A percentile compares a stretch with the other conserved stretches of the same genome.
Conservation (phyloP, 805 yeast species). For the Yamadazyma philogaea region DNA sequence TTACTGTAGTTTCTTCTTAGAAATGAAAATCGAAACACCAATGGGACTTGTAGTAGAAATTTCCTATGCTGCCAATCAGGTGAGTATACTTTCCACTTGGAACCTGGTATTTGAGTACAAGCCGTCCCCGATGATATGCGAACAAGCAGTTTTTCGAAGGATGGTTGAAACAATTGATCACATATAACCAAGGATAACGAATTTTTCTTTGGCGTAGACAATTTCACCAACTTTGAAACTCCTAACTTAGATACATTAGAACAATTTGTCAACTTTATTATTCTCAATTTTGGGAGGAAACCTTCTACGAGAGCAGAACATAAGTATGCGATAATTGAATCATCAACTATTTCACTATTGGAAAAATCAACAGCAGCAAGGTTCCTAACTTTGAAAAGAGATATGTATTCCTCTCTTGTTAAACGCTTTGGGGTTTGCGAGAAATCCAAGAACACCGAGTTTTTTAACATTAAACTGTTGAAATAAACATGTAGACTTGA, state of each 20-base stretch:
- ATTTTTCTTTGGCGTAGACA: neutral
- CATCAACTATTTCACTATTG: conserved; percentile 25
- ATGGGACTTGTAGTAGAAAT: conserved; percentile 19
- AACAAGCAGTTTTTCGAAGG: conserved; percentile 3
- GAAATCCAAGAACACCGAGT: conserved; percentile 26
- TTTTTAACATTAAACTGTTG: conserved; percentile 16
- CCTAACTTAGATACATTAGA: conserved; percentile 14
- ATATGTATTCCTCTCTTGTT: conserved; percentile 21
- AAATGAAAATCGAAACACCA: conserved; percentile 23
- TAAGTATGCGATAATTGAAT: conserved; percentile 27
- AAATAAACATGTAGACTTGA: conserved; percentile 20
- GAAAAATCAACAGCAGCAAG: conserved; percentile 33
- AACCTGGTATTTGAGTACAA: conserved; percentile 16
- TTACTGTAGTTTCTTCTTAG: conserved; percentile 14
- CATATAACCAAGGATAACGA: conserved; percentile 17
- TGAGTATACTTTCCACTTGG: conserved; percentile 22
- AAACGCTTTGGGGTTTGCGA: conserved; percentile 16
- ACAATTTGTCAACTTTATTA: conserved; percentile 25
- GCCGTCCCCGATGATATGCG: neutral
- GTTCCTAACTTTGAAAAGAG: conserved; percentile 24
- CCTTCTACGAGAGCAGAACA: conserved; percentile 16
- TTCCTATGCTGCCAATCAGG: conserved; percentile 11
- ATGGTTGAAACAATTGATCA: conserved; percentile 9
- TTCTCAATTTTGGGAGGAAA: conserved; percentile 18
- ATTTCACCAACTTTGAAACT: conserved; percentile 11